Base-by-base conservation (phyloP, 257 asterid genomes). In the Pogostemon cablin region DNA sequence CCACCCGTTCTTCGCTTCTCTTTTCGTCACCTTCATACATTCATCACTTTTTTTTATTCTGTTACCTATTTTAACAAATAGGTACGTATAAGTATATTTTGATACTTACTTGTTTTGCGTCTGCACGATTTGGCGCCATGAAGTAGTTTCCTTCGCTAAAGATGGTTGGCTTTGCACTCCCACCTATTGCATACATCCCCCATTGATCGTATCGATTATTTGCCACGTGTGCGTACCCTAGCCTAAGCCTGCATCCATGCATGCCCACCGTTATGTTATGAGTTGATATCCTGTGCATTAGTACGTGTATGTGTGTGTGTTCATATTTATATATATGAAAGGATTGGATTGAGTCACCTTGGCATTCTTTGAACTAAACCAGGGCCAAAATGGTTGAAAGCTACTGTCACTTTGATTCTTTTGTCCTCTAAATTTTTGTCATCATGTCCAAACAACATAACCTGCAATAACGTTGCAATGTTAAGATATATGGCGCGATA, bases 331-430 rank as follows among this genome's bases (percentile, higher is more conserved):
- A 25, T 25, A 25, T 25, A 25, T 25, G 32, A 25, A 25, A 4
- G 12, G 12, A 54, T 3, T 17, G 38, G 12, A 10, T 40, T 57
- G 0, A 61, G 11, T 10, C 52, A 75, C 68, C 72, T 81, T 3
- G 97, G 97, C 98, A 93, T 93, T 72, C 98, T 82, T 77, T 90
- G 97, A 38, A 84, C 80, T 55, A 93, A 86, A 63, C 95, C 98
- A 15, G 93, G 88, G 5, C 98, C 98, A 70, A 93, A 93, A 81
- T 72, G 91, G 81, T 93, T 93, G 69, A 88, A 90, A 9, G 75
- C 98, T 54, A 93, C 83, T 0, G 98, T 93, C 1, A 93, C 91
- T 83, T 71, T 88, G 12, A 93, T 90, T 1, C 39, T 72, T 50
- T 78, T 85, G 79, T 92, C 97, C 68, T 82, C 92, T 5, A 7